Percentiles rank a stretch among this genome's conserved stretches.
Conservation (phyloP, 108 stramenopile species). For the Asterionellopsis glacialis region DNA sequence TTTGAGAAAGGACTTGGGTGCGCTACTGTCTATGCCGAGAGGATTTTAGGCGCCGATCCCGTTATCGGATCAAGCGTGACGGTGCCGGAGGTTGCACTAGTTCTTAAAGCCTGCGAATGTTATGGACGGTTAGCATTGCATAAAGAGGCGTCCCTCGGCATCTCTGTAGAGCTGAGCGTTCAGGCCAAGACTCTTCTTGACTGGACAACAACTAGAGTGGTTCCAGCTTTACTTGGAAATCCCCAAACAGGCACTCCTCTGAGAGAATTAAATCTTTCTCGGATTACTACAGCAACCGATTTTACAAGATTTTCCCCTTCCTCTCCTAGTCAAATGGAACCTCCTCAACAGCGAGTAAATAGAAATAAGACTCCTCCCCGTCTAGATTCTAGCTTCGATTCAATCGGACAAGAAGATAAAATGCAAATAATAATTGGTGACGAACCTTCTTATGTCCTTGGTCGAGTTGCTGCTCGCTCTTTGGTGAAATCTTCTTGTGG, state of each 20-base stretch:
- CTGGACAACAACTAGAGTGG: slow-evolving; percentile 58
- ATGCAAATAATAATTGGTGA: background rate
- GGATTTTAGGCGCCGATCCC: slow-evolving; percentile 7
- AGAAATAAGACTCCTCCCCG: slow-evolving; percentile 13
- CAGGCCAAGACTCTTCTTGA: slow-evolving; percentile 34
- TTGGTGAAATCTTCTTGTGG: slow-evolving; percentile 35
- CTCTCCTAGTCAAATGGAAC: slow-evolving; percentile 16
- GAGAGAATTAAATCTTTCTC: slow-evolving; percentile 52
- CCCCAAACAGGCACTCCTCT: slow-evolving; percentile 23
- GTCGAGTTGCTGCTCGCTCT: slow-evolving; percentile 8
- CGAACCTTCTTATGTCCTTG: slow-evolving; percentile 2
- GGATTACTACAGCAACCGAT: slow-evolving; percentile 35
- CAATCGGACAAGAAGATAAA: background rate
- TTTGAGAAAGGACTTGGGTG: slow-evolving; percentile 22
- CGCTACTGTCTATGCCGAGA: slow-evolving; percentile 27
- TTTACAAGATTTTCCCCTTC: slow-evolving; percentile 10
- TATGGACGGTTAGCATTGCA: slow-evolving; percentile 70
- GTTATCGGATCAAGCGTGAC: slow-evolving; percentile 6
- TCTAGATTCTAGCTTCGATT: slow-evolving; percentile 6
- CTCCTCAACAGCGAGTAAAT: slow-evolving; percentile 25
- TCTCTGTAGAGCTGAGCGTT: slow-evolving; percentile 20
- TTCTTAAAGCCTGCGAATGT: slow-evolving; percentile 33
- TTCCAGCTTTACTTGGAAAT: slow-evolving; percentile 39
- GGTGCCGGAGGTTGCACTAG: slow-evolving; percentile 22
- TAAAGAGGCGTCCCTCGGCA: slow-evolving; percentile 39